phyloP scores from a whole-genome alignment of 1,284 basidiomycete genomes.

The Inonotus obliquus region DNA sequence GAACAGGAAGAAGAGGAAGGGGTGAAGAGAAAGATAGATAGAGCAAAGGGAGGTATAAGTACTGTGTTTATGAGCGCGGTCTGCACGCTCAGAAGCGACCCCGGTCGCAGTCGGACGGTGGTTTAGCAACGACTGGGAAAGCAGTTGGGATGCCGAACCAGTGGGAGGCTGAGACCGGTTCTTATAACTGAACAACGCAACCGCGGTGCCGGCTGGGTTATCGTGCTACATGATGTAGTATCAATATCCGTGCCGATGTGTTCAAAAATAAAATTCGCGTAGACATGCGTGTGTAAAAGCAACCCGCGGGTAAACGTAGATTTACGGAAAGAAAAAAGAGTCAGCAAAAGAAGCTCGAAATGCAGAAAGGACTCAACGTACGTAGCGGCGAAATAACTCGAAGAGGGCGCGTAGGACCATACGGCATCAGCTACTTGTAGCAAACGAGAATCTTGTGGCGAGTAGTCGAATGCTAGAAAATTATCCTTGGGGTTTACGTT shows the following conservation, averaged over 20 bases:
- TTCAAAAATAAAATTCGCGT: neutral
- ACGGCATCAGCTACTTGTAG: neutral
- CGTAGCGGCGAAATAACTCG: conserved; percentile 17
- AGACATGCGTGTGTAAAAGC: no score
- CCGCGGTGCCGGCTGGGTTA: conserved; percentile 7
- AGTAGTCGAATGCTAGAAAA: neutral
- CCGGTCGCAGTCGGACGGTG: neutral
- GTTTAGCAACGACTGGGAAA: neutral
- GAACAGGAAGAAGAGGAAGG: neutral
- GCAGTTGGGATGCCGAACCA: no score
- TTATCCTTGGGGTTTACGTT: no score
- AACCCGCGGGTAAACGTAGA: no score
- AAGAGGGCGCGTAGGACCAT: conserved; percentile 19
- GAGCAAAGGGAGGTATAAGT: conserved; percentile 6
- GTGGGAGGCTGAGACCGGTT: neutral
- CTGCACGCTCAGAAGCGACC: neutral
- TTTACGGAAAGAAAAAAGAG: no score
- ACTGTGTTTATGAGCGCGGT: conserved; percentile 11
- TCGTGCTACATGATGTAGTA: no score
- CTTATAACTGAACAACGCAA: conserved; percentile 16
- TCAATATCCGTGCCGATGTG: neutral
- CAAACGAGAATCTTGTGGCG: neutral
- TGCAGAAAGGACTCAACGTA: conserved; percentile 9
- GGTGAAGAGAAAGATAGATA: neutral
- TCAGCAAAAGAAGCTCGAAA: neutral